These are phyloP conservation scores for Phalaenopsis hybrid DNA, from an alignment of 116 monocot species.

Conservation along the genomic window DNA sequence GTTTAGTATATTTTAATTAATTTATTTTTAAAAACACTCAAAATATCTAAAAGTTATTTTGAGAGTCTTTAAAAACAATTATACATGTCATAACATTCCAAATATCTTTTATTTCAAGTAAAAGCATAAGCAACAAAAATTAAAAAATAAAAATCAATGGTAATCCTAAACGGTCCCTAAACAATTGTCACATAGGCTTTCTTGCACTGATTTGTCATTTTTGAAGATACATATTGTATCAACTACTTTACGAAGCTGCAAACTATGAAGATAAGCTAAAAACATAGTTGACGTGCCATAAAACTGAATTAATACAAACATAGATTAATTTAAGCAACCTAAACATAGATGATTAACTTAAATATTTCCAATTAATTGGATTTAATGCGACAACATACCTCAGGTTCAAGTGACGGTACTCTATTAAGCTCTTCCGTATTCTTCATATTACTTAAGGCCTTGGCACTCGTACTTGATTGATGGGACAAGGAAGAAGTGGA, in stretches of 20 bases:
- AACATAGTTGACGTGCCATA: neutral
- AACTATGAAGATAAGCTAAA: neutral
- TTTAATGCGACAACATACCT: slow-evolving; percentile 38
- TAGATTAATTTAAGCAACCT: neutral
- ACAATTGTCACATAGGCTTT: no score
- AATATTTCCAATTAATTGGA: neutral
- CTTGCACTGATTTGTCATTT: no score
- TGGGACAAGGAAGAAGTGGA: slow-evolving; percentile 14
- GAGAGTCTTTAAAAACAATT: no score
- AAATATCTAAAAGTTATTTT: no score
- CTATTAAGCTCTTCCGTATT: slow-evolving; percentile 38
- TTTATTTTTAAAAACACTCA: no score
- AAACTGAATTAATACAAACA: neutral
- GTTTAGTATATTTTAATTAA: no score
- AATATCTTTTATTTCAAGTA: no score
- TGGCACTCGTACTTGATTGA: slow-evolving; percentile 20
- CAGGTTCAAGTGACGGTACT: slow-evolving; percentile 32
- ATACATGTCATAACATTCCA: no score
- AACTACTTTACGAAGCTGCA: neutral
- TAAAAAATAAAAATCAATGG: no score
- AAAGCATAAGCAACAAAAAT: no score
- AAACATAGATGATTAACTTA: neutral
- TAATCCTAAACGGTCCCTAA: no score
- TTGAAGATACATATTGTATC: no score
- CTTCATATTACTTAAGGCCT: slow-evolving; percentile 32